Conservation (phyloP, 768 basidiomycete genomes). For the Sporobolomyces pararoseus region DNA sequence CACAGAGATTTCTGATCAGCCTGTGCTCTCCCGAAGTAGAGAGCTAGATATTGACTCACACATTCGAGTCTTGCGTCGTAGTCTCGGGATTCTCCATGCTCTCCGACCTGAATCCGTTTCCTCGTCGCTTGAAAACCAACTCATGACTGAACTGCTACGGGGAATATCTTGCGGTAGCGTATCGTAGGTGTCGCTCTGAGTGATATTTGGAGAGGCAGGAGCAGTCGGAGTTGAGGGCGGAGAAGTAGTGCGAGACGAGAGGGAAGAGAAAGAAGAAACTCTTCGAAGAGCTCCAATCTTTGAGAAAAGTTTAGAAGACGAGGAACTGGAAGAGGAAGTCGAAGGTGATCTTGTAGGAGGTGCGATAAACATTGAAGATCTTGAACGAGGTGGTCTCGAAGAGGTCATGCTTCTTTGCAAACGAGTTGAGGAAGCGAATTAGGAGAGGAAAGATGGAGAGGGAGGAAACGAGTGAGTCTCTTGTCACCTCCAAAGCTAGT, state of each 20-base stretch:
- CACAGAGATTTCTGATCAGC: not conserved
- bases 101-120: constrained; percentile 1
- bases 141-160: constrained; percentile 2
- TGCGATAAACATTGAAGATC: constrained; percentile 12
- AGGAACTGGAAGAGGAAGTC: not conserved
- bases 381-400: constrained; percentile 7
- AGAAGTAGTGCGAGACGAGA: not conserved
- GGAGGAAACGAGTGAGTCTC: no score
- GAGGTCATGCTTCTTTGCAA: not conserved
- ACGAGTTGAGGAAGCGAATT: not conserved
- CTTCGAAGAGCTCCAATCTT: constrained; percentile 3
- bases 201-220: not conserved
- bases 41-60: not conserved
- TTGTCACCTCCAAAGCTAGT: no score
- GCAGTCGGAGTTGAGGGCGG: not conserved
- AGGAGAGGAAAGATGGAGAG: no score
- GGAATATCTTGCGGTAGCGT: constrained; percentile 10
- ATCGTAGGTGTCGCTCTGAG: not conserved
- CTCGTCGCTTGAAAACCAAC: constrained; percentile 19
- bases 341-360: not conserved
- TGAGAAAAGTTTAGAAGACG: not conserved
- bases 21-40: not conserved
- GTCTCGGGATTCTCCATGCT: constrained; percentile 4
- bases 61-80: not conserved
- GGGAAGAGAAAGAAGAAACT: not conserved